A percentile compares a stretch with the other conserved stretches of the same genome.
These are phyloP conservation scores for Agapanthus africanus DNA, from an alignment of 106 monocot species.

Conservation along the genomic window DNA sequence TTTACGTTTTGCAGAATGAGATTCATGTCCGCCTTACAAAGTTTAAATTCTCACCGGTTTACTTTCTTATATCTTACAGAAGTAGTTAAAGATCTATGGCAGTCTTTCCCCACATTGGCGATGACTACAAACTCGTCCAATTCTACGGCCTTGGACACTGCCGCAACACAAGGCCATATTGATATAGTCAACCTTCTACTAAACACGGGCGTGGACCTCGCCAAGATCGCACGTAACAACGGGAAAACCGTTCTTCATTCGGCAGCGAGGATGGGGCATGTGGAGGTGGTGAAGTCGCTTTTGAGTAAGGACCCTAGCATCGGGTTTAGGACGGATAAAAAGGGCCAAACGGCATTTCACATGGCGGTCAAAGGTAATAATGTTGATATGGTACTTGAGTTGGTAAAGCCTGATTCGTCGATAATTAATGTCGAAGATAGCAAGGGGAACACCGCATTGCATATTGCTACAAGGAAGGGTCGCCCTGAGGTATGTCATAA, in stretches of 20 bases:
- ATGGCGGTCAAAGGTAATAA: conserved; percentile 90
- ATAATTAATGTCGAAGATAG: conserved; percentile 49
- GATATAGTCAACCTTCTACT: conserved; percentile 79
- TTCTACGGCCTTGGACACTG: conserved; percentile 75
- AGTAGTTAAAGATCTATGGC: conserved; percentile 50
- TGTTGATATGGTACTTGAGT: conserved; percentile 51
- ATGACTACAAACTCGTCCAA: conserved; percentile 70
- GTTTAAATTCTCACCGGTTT: no score
- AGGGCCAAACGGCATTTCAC: conserved; percentile 84
- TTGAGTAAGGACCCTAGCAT: conserved; percentile 51
- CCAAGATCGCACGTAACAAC: conserved; percentile 75
- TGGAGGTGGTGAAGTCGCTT: conserved; percentile 58
- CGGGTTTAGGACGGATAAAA: conserved; percentile 57
- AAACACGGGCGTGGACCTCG: conserved; percentile 57
- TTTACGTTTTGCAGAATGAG: no score
- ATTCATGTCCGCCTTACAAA: no score
- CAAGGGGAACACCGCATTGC: conserved; percentile 74
- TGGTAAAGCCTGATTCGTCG: conserved; percentile 54
- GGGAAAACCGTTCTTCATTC: conserved; percentile 83
- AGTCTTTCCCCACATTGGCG: conserved; percentile 42
- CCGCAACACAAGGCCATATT: conserved; percentile 71
- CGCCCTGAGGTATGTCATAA: conserved; percentile 43
- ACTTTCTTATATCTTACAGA: no score
- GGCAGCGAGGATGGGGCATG: conserved; percentile 73
- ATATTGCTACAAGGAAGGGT: conserved; percentile 78